Evolutionary conservation across 148 eudicot species (phyloP).

Genomic region (Rhododendron williamsianum): DNA sequence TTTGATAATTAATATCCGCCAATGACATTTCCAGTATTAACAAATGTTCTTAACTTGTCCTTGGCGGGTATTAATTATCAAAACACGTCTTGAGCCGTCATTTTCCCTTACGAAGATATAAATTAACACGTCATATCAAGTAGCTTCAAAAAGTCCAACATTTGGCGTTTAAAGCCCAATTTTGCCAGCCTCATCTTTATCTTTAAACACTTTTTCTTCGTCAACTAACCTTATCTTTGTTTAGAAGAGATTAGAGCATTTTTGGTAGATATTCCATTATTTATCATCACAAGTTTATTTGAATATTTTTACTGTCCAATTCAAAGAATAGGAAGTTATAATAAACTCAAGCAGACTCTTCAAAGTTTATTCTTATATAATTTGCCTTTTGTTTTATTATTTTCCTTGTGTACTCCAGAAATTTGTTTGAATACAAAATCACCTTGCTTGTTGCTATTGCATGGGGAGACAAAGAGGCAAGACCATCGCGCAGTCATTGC

Average conservation of each 20-base stretch:
- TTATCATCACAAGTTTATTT: not conserved
- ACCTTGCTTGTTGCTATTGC: not conserved
- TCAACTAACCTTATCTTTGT: not conserved
- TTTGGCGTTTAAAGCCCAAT: not conserved
- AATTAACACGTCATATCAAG: not conserved
- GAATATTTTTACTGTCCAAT: no score
- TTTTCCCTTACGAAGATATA: no score
- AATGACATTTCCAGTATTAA: no score
- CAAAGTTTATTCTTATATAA: not conserved
- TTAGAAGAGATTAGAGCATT: not conserved
- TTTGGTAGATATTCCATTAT: not conserved
- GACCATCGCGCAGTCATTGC: no score
- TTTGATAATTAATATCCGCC: no score
- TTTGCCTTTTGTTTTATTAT: not conserved
- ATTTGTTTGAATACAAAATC: not conserved
- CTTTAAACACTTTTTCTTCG: not conserved
- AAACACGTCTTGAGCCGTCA: no score
- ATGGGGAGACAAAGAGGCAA: not conserved
- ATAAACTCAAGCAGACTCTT: not conserved
- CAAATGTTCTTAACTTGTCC: no score
- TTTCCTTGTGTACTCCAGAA: not conserved
- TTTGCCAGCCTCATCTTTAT: not conserved
- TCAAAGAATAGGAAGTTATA: not conserved
- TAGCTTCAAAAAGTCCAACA: not conserved
- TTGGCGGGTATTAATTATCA: no score